These are phyloP conservation scores for Phytopythium litorale DNA, from an alignment of 352 stramenopile species.

Conservation along the genomic window DNA sequence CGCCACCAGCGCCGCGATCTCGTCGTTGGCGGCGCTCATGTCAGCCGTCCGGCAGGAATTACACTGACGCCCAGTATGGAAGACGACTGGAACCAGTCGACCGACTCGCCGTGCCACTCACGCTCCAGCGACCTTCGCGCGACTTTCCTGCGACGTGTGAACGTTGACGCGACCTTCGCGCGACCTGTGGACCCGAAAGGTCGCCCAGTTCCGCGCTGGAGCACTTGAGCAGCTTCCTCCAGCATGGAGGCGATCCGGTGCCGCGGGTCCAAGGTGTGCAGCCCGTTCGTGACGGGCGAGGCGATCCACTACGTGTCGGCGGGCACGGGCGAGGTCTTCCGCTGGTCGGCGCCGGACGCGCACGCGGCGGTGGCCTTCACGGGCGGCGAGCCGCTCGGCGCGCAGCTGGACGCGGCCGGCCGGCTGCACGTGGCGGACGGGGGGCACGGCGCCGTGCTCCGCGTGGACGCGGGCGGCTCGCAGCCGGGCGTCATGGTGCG, in stretches of 20 bases:
- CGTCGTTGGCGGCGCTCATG: conserved; percentile 56
- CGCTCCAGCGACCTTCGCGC: background rate
- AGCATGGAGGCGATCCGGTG: conserved; percentile 40
- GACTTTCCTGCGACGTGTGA: conserved; percentile 20
- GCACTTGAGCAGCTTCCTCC: too few species aligned
- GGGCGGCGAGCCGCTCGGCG: conserved; percentile 61
- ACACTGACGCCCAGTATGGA: background rate
- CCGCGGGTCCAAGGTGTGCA: conserved; percentile 70
- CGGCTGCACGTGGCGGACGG: conserved; percentile 70
- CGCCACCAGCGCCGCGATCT: conserved; percentile 75
- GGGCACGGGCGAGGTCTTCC: conserved; percentile 64
- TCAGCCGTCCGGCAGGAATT: background rate
- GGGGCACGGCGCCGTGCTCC: conserved; percentile 65
- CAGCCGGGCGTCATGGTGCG: conserved; percentile 78
- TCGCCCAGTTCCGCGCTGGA: conserved; percentile 3
- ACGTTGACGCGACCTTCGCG: conserved; percentile 15
- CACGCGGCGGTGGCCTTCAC: conserved; percentile 59
- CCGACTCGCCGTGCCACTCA: background rate
- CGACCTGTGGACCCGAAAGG: conserved; percentile 12
- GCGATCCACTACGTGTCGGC: conserved; percentile 73
- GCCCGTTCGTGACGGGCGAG: conserved; percentile 43
- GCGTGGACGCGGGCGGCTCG: conserved; percentile 41
- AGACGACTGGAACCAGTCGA: too few species aligned
- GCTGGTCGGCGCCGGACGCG: conserved; percentile 31
- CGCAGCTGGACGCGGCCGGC: conserved; percentile 55